Conservation (phyloP, 2,329 filamentous ascomycete species). For the Bipolaris zeicola region DNA sequence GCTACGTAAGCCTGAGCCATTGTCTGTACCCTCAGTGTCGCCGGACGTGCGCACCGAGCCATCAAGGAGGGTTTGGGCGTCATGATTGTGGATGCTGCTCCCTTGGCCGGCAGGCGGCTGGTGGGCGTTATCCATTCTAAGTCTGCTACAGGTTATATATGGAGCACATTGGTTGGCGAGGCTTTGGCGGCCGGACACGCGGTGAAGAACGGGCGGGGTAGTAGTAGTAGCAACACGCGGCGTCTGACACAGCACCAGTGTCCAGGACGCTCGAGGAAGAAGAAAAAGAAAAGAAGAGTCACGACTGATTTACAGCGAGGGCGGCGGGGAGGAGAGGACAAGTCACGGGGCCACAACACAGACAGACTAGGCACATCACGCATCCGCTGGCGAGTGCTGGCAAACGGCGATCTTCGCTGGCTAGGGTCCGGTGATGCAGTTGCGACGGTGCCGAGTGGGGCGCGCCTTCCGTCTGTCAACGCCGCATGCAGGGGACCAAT, state of each 20-base stretch:
- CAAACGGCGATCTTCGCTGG: conserved; percentile 17
- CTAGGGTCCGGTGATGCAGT: conserved; percentile 23
- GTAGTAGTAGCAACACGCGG: conserved; percentile 4
- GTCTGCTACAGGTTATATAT: conserved; percentile 6
- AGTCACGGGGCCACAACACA: conserved; percentile 6
- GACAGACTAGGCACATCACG: conserved; percentile 14
- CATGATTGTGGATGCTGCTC: conserved; percentile 16
- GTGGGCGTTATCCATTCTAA: conserved; percentile 25
- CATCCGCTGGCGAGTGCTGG: conserved; percentile 15
- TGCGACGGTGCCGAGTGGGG: conserved; percentile 13
- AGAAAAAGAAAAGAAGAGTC: not conserved
- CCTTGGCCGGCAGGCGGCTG: conserved; percentile 22
- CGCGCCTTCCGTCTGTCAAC: conserved; percentile 21
- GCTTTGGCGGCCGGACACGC: conserved; percentile 1
- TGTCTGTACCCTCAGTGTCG: conserved; percentile 16
- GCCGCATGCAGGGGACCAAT: conserved; percentile 16
- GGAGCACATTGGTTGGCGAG: conserved; percentile 14
- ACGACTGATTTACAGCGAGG: conserved; percentile 6
- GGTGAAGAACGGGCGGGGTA: conserved; percentile 10
- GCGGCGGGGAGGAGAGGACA: not conserved
- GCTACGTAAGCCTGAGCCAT: conserved; percentile 13
- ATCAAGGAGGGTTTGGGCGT: conserved; percentile 8
- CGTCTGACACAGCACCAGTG: conserved; percentile 1
- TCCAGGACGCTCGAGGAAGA: not conserved
- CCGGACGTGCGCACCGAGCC: conserved; percentile 18